Evolutionary conservation across 192 early-diverging fungal genomes (phyloP), one percentile per base, ranked within the genome.

Genomic region (Chytriomyces confervae): DNA sequence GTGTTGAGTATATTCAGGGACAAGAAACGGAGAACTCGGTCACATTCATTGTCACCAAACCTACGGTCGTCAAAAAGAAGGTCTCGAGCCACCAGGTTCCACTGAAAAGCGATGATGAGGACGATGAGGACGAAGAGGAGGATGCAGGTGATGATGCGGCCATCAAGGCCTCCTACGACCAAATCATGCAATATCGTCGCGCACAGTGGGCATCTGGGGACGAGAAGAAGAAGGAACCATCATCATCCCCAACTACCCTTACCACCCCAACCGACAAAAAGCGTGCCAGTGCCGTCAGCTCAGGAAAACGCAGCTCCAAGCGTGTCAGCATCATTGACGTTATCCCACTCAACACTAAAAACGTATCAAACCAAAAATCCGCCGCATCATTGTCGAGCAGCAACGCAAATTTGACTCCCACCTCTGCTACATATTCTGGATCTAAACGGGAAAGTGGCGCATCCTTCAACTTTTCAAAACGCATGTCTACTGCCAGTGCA

Each of bases 121-220:
- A 69, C 18, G 68, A 69, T 48, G 68, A 69, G 16, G 68, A 69
- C 18, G 68, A 69, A 1, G 68, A 69, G 2, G 53, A 13, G 45
- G 36, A 36, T 36, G 36, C 36, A 2, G 68, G 27, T 36, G 16
- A 13, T 18, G 18, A 20, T n/a, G 16, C 8, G 3, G 71, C n/a
- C 53, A 72, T 57, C 20, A 13, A 20, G 5, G 16, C 16, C 5
- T 13, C 53, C 20, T n/a, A 50, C 18, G 71, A 72, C 23, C 11
- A 50, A 9, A 72, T 72, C 9, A 61, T 72, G 20, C 16, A 53
- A 53, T 72, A 61, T 57, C 49, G 71, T 2, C 49, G 71, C 4
- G 46, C 71, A 5, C 71, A 72, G 53, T 72, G 71, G 71, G 46
- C 71, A 1, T 11, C 18, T 2, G 23, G 13, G 20, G 71, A 61